These are phyloP conservation scores for Chimonanthus praecox DNA, from an alignment of 164 flowering plant species.

Conservation along the genomic window DNA sequence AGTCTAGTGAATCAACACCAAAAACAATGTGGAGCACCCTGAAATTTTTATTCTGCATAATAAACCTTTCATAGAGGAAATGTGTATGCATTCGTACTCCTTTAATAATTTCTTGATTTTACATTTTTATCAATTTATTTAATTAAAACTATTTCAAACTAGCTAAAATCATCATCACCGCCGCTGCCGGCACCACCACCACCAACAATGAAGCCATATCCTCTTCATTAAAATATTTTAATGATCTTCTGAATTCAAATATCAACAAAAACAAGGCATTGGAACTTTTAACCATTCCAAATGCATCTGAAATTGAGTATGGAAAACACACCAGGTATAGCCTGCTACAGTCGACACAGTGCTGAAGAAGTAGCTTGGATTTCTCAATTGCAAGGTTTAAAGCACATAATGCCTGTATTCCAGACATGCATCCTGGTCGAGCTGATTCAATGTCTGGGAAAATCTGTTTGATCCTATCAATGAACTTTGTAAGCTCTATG, in stretches of 20 bases:
- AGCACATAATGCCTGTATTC: constrained; percentile 46
- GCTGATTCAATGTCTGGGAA: constrained; percentile 46
- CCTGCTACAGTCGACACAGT: constrained; percentile 58
- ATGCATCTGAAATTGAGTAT: background rate
- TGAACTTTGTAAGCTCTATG: constrained; percentile 28
- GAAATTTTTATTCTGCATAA: background rate
- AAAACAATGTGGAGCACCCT: too few species aligned
- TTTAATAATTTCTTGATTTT: too few species aligned
- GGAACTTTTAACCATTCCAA: background rate
- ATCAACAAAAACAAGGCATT: background rate
- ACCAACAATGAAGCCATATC: too few species aligned
- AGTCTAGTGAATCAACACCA: too few species aligned
- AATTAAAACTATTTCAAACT: background rate
- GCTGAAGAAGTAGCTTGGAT: constrained; percentile 46
- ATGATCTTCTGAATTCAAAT: too few species aligned
- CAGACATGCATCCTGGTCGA: constrained; percentile 41
- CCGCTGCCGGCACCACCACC: too few species aligned
- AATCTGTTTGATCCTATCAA: constrained; percentile 30
- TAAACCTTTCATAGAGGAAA: background rate
- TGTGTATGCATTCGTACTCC: background rate
- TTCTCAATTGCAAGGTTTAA: constrained; percentile 37
- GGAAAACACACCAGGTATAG: constrained; percentile 48
- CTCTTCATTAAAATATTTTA: too few species aligned
- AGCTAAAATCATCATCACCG: too few species aligned
- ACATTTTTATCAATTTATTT: too few species aligned